Conservation (phyloP, 192 early-diverging fungal genomes). For the Linnemannia exigua region DNA sequence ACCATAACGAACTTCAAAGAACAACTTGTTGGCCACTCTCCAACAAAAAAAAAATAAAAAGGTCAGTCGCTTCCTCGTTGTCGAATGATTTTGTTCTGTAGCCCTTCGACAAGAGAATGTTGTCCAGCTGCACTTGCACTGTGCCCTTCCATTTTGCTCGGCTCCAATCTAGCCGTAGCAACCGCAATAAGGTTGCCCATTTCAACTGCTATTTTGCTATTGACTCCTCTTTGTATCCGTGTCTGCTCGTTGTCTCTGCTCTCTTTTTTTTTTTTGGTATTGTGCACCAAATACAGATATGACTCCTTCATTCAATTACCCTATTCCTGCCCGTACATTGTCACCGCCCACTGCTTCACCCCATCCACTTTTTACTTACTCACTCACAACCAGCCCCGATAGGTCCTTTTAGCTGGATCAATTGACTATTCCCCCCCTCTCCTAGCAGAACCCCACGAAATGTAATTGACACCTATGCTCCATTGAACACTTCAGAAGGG, state of each 20-base stretch:
- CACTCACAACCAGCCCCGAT: conserved; percentile 1
- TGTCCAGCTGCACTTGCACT: background rate
- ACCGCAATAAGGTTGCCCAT: no score
- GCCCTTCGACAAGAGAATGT: no score
- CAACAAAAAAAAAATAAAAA: background rate
- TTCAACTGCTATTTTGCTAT: no score
- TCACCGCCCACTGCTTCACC: background rate
- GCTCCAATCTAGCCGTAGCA: background rate
- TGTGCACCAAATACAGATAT: conserved; percentile 10
- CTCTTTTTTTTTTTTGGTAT: background rate
- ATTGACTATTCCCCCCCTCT: background rate
- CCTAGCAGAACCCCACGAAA: background rate
- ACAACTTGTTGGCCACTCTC: background rate
- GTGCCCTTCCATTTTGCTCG: background rate
- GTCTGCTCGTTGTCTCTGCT: background rate
- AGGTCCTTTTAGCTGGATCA: background rate
- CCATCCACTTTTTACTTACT: background rate
- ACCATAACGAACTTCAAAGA: background rate
- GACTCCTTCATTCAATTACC: background rate
- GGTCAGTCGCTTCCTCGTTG: background rate
- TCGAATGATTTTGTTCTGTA: background rate
- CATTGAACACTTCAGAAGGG: no score
- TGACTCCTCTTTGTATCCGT: background rate
- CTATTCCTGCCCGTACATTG: background rate
- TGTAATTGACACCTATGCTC: no score